Evolutionary conservation across 345 rosid species (phyloP).

Genomic region (Alliaria petiolata): DNA sequence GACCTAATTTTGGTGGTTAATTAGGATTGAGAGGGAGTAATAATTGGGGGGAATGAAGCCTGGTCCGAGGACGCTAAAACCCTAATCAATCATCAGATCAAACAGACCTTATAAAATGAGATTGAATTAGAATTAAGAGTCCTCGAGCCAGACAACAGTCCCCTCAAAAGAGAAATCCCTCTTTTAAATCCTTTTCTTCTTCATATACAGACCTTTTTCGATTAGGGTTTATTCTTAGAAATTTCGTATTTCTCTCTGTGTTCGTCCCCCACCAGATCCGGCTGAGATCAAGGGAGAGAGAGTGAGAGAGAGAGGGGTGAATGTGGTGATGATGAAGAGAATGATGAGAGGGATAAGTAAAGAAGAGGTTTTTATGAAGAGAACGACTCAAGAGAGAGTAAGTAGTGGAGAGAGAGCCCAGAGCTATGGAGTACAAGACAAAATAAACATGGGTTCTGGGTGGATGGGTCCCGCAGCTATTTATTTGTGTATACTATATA

Average conservation of each 20-base stretch:
- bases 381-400: conserved; percentile 11
- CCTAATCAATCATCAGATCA: conserved; percentile 31
- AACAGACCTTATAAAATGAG: not conserved
- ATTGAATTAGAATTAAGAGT: conserved; percentile 31
- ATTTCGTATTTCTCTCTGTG: not conserved
- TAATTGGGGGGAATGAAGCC: conserved; percentile 99
- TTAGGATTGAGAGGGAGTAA: conserved; percentile 36
- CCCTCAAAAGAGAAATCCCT: conserved; percentile 64
- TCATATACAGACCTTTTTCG: not conserved
- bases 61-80: conserved; percentile 78
- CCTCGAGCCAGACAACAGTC: conserved; percentile 99
- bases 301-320: conserved; percentile 20
- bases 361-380: conserved; percentile 27
- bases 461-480: conserved; percentile 13
- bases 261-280: conserved; percentile 66
- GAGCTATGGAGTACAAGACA: conserved; percentile 32
- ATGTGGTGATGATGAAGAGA: conserved; percentile 22
- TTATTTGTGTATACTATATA: conserved; percentile 12
- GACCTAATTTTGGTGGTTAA: not conserved
- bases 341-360: conserved; percentile 24
- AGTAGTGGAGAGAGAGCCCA: conserved; percentile 23
- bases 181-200: not conserved
- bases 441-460: conserved; percentile 32
- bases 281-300: conserved; percentile 53
- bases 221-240: conserved; percentile 3